Conservation (phyloP, 2,329 filamentous ascomycete genomes). For the Coniochaeta sp. region DNA sequence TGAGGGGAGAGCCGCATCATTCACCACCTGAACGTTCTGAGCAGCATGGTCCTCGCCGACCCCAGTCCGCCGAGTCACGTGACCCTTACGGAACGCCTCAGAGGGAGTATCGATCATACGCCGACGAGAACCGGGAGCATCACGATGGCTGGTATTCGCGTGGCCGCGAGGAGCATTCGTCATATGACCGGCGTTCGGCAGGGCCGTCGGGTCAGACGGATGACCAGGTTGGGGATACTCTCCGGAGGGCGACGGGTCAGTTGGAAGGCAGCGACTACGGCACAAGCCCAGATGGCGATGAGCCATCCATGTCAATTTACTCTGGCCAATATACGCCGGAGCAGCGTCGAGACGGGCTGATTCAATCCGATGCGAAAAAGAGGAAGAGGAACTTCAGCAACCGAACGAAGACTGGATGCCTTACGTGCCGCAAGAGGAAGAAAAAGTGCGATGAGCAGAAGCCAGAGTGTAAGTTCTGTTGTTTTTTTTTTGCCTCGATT, state of each 20-base stretch:
- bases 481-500: not conserved
- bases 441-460: slow-evolving; percentile 98
- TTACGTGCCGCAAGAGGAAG: slow-evolving; percentile 86
- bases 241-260: slow-evolving; percentile 37
- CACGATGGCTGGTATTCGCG: slow-evolving; percentile 42
- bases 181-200: slow-evolving; percentile 40
- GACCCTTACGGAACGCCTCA: slow-evolving; percentile 36
- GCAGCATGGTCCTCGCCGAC: slow-evolving; percentile 10
- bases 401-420: slow-evolving; percentile 89
- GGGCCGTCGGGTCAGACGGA: slow-evolving; percentile 39
- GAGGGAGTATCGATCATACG: slow-evolving; percentile 37
- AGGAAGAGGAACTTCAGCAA: slow-evolving; percentile 84
- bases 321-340: slow-evolving; percentile 38
- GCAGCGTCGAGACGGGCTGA: slow-evolving; percentile 38
- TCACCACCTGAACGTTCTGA: slow-evolving; percentile 9
- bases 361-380: slow-evolving; percentile 60
- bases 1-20: slow-evolving; percentile 21
- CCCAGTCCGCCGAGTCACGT: slow-evolving; percentile 20
- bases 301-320: slow-evolving; percentile 33
- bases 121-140: slow-evolving; percentile 39
- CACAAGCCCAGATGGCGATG: slow-evolving; percentile 49
- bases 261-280: slow-evolving; percentile 42
- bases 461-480: slow-evolving; percentile 72
- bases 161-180: slow-evolving; percentile 39
- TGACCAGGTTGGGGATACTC: slow-evolving; percentile 39